Evolutionary conservation across 805 yeast species (phyloP).

Genomic region (Wickerhamiella sorbophila): DNA sequence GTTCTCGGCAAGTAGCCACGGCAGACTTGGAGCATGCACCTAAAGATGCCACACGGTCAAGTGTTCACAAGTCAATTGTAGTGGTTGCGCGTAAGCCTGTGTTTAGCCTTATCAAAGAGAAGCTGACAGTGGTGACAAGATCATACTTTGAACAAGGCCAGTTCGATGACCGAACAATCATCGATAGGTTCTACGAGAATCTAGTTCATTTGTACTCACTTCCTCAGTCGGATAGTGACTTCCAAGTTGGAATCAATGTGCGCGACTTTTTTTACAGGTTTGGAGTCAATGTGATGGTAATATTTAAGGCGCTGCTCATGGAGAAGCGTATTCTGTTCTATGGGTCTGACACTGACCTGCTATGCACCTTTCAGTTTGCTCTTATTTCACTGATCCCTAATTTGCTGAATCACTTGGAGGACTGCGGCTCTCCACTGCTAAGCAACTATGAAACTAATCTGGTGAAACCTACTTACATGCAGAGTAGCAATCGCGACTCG

Average conservation of each 20-base stretch:
- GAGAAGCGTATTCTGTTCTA: slow-evolving; percentile 65
- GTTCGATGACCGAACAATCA: slow-evolving; percentile 53
- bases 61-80: slow-evolving; percentile 84
- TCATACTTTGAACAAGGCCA: slow-evolving; percentile 72
- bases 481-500: slow-evolving; percentile 65
- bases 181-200: slow-evolving; percentile 58
- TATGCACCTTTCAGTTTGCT: slow-evolving; percentile 75
- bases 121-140: slow-evolving; percentile 74
- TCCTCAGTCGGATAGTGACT: slow-evolving; percentile 38
- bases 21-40: slow-evolving; percentile 36
- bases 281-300: slow-evolving; percentile 41
- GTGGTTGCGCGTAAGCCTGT: slow-evolving; percentile 78
- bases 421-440: slow-evolving; percentile 66
- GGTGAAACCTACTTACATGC: slow-evolving; percentile 49
- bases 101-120: slow-evolving; percentile 73
- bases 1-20: slow-evolving; percentile 69
- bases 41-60: slow-evolving; percentile 63
- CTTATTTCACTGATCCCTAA: slow-evolving; percentile 74
- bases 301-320: slow-evolving; percentile 64
- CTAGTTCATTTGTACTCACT: slow-evolving; percentile 24
- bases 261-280: slow-evolving; percentile 48
- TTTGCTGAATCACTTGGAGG: slow-evolving; percentile 53
- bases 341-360: slow-evolving; percentile 61
- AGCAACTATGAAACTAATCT: slow-evolving; percentile 38
- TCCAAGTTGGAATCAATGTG: slow-evolving; percentile 61